A percentile compares a stretch with the other conserved stretches of the same genome.
These are phyloP conservation scores for Cubamyces lactineus DNA, from an alignment of 768 basidiomycete genomes.

Conservation along the genomic window DNA sequence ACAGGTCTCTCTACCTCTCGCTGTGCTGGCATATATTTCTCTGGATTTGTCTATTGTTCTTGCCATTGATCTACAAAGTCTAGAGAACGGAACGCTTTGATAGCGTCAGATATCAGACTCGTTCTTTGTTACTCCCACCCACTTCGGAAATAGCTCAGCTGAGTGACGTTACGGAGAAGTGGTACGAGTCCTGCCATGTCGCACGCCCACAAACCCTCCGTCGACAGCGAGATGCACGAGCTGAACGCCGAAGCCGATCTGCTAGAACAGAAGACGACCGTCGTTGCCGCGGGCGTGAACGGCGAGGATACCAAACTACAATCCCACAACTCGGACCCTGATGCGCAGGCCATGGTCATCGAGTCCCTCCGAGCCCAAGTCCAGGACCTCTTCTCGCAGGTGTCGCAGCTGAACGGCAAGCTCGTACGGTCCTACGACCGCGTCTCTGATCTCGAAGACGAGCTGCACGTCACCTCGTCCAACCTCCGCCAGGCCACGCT, in stretches of 20 bases:
- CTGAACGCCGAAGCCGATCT: slow-evolving; percentile 29
- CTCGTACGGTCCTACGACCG: slow-evolving; percentile 92
- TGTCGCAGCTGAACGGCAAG: slow-evolving; percentile 88
- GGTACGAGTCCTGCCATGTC: slow-evolving; percentile 9
- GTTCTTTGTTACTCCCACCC: slow-evolving; percentile 4
- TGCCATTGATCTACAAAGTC: too few relatives aligned
- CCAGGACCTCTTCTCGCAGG: slow-evolving; percentile 86
- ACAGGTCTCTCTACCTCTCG: neutral
- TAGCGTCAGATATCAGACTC: neutral
- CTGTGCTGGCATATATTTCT: neutral
- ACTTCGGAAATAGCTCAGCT: neutral
- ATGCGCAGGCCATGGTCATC: slow-evolving; percentile 87
- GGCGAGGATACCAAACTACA: slow-evolving; percentile 26
- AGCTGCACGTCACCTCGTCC: slow-evolving; percentile 69
- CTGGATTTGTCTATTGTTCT: neutral
- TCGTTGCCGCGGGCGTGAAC: slow-evolving; percentile 22
- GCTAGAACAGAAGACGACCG: slow-evolving; percentile 27
- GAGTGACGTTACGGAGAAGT: neutral
- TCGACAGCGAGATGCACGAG: slow-evolving; percentile 31
- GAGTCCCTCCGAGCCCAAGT: slow-evolving; percentile 78
- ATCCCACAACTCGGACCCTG: slow-evolving; percentile 38
- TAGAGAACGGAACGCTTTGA: neutral
- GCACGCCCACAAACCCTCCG: slow-evolving; percentile 21
- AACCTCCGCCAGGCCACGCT: slow-evolving; percentile 61
- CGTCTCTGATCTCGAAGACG: slow-evolving; percentile 91